phyloP scores from a whole-genome alignment of 305 asterid genomes.

The Fraxinus velutina region DNA sequence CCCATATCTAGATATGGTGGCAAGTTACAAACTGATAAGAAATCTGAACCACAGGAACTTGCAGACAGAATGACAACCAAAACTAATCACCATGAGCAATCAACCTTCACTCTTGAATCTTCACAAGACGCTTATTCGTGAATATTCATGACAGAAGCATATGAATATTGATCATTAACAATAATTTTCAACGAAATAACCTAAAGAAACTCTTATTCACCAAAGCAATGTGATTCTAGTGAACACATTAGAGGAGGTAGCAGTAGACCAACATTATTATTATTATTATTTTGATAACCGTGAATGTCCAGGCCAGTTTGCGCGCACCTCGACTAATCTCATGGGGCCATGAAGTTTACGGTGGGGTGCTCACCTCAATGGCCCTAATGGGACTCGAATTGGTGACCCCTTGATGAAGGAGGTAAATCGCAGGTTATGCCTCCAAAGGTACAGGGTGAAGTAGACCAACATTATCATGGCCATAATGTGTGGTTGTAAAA shows the following conservation, averaged over 20 bases:
- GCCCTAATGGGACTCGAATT: no score
- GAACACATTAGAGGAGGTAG: neutral
- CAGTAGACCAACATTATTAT: neutral
- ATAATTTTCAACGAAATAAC: neutral
- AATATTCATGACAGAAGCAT: neutral
- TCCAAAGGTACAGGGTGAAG: neutral
- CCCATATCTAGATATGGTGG: neutral
- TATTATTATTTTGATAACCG: no score
- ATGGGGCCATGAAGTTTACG: no score
- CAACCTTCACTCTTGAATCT: neutral
- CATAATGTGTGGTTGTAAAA: neutral
- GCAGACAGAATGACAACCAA: neutral
- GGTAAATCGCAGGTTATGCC: no score
- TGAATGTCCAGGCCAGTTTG: no score
- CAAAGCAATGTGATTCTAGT: neutral
- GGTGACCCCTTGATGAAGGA: no score
- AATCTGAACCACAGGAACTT: neutral
- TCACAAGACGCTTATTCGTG: neutral
- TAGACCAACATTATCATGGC: neutral
- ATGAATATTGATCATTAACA: neutral
- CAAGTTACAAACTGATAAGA: neutral
- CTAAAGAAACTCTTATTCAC: neutral
- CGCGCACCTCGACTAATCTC: no score
- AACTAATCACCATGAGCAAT: neutral
- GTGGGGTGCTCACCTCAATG: no score